A percentile compares a stretch with the other conserved stretches of the same genome.
Conservation (phyloP, 2,329 filamentous ascomycete genomes). For the Podosphaera xanthii region DNA sequence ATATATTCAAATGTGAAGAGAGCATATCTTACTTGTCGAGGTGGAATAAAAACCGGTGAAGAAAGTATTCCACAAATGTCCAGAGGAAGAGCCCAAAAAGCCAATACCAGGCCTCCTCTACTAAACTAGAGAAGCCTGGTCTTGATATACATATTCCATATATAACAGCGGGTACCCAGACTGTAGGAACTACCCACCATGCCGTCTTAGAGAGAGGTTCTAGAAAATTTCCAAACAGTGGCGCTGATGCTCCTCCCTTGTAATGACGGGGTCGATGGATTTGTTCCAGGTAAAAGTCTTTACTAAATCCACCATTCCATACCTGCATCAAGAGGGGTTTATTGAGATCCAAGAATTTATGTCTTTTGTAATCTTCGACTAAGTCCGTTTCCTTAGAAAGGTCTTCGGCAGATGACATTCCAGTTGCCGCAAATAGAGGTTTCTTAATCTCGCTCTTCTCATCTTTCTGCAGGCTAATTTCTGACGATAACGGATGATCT, state of each 20-base stretch:
- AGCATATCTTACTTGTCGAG: slow-evolving; percentile 51
- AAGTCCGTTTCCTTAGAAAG: slow-evolving; percentile 67
- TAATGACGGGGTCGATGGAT: slow-evolving; percentile 92
- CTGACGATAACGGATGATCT: slow-evolving; percentile 26
- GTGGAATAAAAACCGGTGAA: slow-evolving; percentile 88
- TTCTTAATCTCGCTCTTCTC: slow-evolving; percentile 11
- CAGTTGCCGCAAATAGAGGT: slow-evolving; percentile 39
- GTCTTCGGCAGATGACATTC: slow-evolving; percentile 77
- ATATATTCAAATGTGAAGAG: not conserved
- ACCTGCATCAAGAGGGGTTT: slow-evolving; percentile 71
- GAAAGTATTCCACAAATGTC: slow-evolving; percentile 70
- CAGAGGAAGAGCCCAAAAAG: slow-evolving; percentile 52
- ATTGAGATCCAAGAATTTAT: slow-evolving; percentile 85
- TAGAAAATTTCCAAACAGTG: slow-evolving; percentile 93
- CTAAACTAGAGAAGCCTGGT: slow-evolving; percentile 29
- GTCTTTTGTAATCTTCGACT: slow-evolving; percentile 52
- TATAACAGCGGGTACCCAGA: slow-evolving; percentile 64
- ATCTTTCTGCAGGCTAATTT: slow-evolving; percentile 2
- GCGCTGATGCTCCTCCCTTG: slow-evolving; percentile 76
- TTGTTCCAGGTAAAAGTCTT: slow-evolving; percentile 92
- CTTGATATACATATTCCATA: slow-evolving; percentile 49
- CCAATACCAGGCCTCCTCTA: slow-evolving; percentile 37
- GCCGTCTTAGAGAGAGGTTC: slow-evolving; percentile 89
- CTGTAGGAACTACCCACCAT: slow-evolving; percentile 68
- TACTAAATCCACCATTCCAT: slow-evolving; percentile 69